Evolutionary conservation across 2,329 filamentous ascomycete genomes (phyloP), one percentile per base, ranked within the genome.

Genomic region (Cephalotrichum gorgonifer): DNA sequence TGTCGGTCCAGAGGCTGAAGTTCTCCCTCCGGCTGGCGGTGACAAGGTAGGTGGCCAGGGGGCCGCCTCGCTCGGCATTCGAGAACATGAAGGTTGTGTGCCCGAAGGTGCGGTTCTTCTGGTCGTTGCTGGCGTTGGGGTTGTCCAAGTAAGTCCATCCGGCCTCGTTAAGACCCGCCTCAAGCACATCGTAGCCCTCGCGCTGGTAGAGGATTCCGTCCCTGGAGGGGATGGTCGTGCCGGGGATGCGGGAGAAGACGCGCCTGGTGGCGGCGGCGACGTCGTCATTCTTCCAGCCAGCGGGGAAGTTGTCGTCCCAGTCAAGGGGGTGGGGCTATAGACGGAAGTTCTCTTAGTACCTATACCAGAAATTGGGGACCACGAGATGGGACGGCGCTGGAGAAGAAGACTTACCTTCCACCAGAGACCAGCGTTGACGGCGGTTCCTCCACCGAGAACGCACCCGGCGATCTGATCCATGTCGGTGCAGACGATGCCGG

Each of bases 401-500:
- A 44, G 26, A 8, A 20, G 26, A 8, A 17, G 30, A 23, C 47
- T 44, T 50, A 51, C 50, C 50, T 77, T 80, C 73, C 79, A 84
- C 76, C 80, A 86, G 30, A 86, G 70, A 42, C 79, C 81, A 46
- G 83, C 78, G 55, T 86, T 87, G 57, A 86, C 71, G 26, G 79
- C 76, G 14, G 79, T 76, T 7, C 79, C 79, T 49, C 83, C 84
- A 44, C 84, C 84, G 3, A 87, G 72, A 41, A 87, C 71, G 53
- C 84, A 87, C 14, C 82, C 84, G 12, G 81, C 80, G 80, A 86
- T 85, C 57, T 83, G 79, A 53, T 83, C 81, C n/a, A 78, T 80
- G 60, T 87, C 83, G 2, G 73, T 74, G 63, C 84, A 87, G 31
- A 78, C 76, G 55, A 85, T 79, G 26, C 79, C 81, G 4, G 70